Base-by-base conservation (phyloP, 140 eudicot species). In the Ambrosia hybrid region DNA sequence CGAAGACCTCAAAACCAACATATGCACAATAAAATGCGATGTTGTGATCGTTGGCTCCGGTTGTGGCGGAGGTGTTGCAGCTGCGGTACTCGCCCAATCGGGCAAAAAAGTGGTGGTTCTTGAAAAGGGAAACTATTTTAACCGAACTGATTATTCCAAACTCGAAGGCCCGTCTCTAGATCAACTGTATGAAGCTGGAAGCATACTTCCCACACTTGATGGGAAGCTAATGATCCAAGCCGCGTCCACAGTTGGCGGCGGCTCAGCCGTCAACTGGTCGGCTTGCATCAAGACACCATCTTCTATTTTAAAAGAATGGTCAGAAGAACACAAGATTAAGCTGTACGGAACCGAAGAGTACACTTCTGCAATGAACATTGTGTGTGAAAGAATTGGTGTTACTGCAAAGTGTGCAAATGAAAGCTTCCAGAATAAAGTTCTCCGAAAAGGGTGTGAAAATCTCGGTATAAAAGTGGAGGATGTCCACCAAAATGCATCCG, bases 51-150 rank as follows among this genome's bases (percentile, higher is more conserved):
- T 92, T 4, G 98, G 98, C 39, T 92, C 98, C 0, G 98, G 98
- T 48, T 85, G 87, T 63, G 96, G 98, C 9, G 98, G 98, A 2
- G 96, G 96, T 21, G 96, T 92, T 17, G 96, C 96, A 51, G 98
- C 98, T 0, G 85, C 96, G 0, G 73, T 87, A 57, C 90, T 92
- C 1, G 90, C 98, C 0, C 80, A 76, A 45, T 80, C 96, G 0
- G 96, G 98, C 65, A 74, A 83, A 13, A 92, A 92, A 78, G 96
- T 92, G 12, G 80, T 92, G 11, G 89, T 92, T 70, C 85, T 92
- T 16, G 98, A 92, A 68, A 87, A 92, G 71, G 98, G 98, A 11
- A 87, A 89, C 71, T 92, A 92, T 55, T 92, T 83, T 71, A 76
- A 76, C 9, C 58, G 57, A 33, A 48, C 52, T 6, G 98, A 92